Percentiles rank a stretch among this genome's conserved stretches.
Evolutionary conservation across 1,139 yeast species (phyloP).

Genomic region (Petasospora fabianii): DNA sequence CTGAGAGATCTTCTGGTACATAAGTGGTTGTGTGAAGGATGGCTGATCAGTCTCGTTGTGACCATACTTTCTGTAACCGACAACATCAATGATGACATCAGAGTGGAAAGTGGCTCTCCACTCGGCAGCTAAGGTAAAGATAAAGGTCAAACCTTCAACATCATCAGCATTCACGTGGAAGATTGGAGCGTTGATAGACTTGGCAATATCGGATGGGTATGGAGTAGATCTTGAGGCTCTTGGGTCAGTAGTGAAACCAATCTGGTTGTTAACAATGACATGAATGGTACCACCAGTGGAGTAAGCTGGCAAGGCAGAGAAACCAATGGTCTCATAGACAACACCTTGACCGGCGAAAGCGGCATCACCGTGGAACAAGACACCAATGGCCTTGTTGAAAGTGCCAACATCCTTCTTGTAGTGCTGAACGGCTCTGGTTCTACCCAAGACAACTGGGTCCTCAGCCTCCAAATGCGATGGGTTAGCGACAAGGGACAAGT

Average conservation of each 20-base stretch:
- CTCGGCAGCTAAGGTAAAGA: slow-evolving; percentile 95
- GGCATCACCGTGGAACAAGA: slow-evolving; percentile 97
- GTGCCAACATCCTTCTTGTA: slow-evolving; percentile 82
- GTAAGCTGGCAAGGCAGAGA: slow-evolving; percentile 87
- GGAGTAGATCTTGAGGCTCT: slow-evolving; percentile 96
- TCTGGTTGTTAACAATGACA: slow-evolving; percentile 94
- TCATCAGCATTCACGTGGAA: slow-evolving; percentile 99
- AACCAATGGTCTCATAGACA: slow-evolving; percentile 97
- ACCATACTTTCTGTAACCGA: slow-evolving; percentile 98
- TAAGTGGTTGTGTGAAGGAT: slow-evolving; percentile 94
- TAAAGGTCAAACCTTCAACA: slow-evolving; percentile 87
- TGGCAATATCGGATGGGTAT: slow-evolving; percentile 97
- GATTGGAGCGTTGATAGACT: slow-evolving; percentile 93
- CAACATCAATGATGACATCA: slow-evolving; percentile 94
- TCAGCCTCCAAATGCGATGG: slow-evolving; percentile 99
- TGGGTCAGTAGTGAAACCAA: slow-evolving; percentile 99
- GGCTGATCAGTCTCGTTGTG: slow-evolving; percentile 99
- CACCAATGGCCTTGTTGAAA: slow-evolving; percentile 84
- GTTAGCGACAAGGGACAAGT: slow-evolving; percentile 93
- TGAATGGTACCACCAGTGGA: slow-evolving; percentile 98
- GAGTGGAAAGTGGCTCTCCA: slow-evolving; percentile 97
- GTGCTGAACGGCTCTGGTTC: slow-evolving; percentile 94
- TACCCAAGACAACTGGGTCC: slow-evolving; percentile 97
- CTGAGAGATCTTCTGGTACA: slow-evolving; percentile 88
- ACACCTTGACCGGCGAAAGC: slow-evolving; percentile 99